Evolutionary conservation across 148 eudicot species (phyloP), one percentile per base, ranked within the genome.

Genomic region (Arbutus unedo): DNA sequence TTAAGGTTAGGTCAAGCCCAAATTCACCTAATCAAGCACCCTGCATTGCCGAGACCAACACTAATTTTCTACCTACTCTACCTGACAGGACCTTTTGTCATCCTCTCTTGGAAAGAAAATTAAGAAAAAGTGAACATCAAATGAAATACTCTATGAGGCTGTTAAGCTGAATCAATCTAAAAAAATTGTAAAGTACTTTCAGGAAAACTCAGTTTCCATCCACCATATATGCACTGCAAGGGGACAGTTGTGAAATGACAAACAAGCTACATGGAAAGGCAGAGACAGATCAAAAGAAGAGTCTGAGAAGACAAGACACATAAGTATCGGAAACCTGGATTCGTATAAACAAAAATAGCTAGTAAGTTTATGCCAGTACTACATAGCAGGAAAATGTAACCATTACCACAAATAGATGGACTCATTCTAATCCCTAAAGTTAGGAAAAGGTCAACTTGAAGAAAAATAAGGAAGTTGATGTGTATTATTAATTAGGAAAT

Each of bases 1-100:
- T 73, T 47, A 45, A 73, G 53, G 50, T 47, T 73, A 73, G 23
- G 23, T 14, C 25, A 47, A 47, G n/a, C 50, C 31, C 6, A 18
- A 74, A 2, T 74, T 74, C 77, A 74, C 77, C 50, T 54, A 38
- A 74, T 47, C 77, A 74, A 47, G 13, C 77, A 47, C 15, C 31
- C 2, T 74, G 23, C n/a, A 71, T 18, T 43, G 21, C 23, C 23
- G 16, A 74, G 77, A 45, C 38, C 53, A 74, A 74, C 77, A 19
- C 38, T 47, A 45, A 8, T 19, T 38, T 21, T 45, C 50, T n/a
- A 21, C 50, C 6, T 74, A 74, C 77, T 38, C 51, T 47, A 47
- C 7, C 25, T 14, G n/a, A 74, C 15, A 47, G 38, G 50, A n/a
- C 8, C 11, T 47, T 72, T 74, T 47, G 21, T 5, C 13, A 31